Evolutionary conservation across 2,329 filamentous ascomycete genomes (phyloP).

Genomic region (Cercospora berteroae): DNA sequence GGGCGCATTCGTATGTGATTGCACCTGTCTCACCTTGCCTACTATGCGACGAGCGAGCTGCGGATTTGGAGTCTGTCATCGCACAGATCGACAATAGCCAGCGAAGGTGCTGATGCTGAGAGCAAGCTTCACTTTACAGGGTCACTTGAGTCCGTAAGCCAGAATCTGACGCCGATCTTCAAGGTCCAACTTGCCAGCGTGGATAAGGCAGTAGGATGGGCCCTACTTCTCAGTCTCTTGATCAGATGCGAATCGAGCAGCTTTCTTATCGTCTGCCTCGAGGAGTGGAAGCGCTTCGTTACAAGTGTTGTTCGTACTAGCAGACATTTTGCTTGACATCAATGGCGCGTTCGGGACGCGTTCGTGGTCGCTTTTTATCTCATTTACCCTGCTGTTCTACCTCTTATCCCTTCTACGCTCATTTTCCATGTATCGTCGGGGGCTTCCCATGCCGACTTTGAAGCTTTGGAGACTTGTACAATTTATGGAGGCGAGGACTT

Average conservation of each 20-base stretch:
- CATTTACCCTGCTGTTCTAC: not conserved
- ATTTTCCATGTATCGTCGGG: not conserved
- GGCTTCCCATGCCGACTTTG: not conserved
- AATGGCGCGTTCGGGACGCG: not conserved
- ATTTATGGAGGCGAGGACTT: not conserved
- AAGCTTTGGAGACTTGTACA: not conserved
- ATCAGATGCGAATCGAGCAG: not conserved
- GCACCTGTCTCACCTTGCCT: not conserved
- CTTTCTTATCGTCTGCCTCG: not conserved
- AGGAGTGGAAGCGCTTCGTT: not conserved
- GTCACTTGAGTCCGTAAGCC: not conserved
- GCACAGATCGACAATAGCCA: not conserved
- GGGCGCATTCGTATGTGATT: not conserved
- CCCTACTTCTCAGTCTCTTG: not conserved
- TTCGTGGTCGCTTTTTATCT: not conserved
- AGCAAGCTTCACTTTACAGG: not conserved
- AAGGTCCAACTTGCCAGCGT: not conserved
- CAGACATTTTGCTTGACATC: not conserved
- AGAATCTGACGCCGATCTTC: not conserved
- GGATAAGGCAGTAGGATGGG: not conserved
- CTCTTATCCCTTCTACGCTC: not conserved
- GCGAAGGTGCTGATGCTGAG: not conserved
- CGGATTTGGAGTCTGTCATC: not conserved
- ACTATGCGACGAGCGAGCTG: not conserved
- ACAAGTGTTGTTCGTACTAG: not conserved